Conservation (phyloP, 2,329 filamentous ascomycete genomes). For the Cladobotryum protrusum region DNA sequence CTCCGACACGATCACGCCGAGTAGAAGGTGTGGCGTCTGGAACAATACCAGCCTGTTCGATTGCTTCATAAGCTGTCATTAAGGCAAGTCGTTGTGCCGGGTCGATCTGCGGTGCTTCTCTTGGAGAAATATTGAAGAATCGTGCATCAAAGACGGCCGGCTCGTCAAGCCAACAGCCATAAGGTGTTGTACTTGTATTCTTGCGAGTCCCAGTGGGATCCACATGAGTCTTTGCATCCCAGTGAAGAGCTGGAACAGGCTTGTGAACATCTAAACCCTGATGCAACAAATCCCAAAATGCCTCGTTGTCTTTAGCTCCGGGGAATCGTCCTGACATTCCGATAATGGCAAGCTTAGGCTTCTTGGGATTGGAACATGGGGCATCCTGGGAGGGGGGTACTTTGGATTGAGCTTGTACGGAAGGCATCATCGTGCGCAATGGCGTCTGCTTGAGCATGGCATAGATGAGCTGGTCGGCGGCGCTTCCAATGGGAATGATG, state of each 20-base stretch:
- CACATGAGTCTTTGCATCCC: conserved; percentile 59
- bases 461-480: conserved; percentile 9
- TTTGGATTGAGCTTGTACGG: conserved; percentile 7
- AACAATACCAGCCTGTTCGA: conserved; percentile 46
- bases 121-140: conserved; percentile 80
- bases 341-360: conserved; percentile 60
- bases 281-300: conserved; percentile 47
- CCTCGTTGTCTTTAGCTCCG: conserved; percentile 35
- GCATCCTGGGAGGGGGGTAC: too few species aligned
- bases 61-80: conserved; percentile 70
- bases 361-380: neutral
- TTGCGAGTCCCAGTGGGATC: conserved; percentile 61
- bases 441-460: conserved; percentile 7
- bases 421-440: conserved; percentile 30
- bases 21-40: conserved; percentile 38
- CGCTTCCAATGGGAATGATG: conserved; percentile 6
- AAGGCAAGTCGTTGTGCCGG: conserved; percentile 70
- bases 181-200: conserved; percentile 64
- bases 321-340: conserved; percentile 48
- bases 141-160: conserved; percentile 68
- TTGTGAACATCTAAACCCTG: conserved; percentile 53
- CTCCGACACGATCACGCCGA: conserved; percentile 53
- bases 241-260: conserved; percentile 58
- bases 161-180: conserved; percentile 63
- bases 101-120: conserved; percentile 69